These are phyloP conservation scores for Lagenidium giganteum DNA, from an alignment of 352 stramenopile genomes.

Conservation along the genomic window DNA sequence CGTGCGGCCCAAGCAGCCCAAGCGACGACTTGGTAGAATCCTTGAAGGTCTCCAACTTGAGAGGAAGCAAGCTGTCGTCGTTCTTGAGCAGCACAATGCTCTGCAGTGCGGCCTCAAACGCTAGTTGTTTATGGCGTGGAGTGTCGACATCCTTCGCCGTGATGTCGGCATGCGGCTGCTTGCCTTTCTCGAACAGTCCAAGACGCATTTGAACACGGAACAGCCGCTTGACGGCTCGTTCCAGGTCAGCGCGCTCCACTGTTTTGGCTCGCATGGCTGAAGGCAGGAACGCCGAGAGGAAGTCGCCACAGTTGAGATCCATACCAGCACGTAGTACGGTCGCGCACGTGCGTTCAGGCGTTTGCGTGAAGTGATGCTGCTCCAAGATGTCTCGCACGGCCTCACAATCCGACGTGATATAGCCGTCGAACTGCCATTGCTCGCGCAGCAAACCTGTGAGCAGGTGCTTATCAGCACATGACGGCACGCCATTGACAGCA, in stretches of 20 bases:
- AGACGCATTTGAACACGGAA: slow-evolving; percentile 86
- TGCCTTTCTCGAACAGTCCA: slow-evolving; percentile 84
- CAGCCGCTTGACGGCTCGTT: slow-evolving; percentile 65
- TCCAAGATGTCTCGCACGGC: slow-evolving; percentile 79
- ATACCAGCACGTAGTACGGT: slow-evolving; percentile 62
- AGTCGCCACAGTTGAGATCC: slow-evolving; percentile 84
- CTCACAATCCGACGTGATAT: slow-evolving; percentile 91
- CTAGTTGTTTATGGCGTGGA: slow-evolving; percentile 36
- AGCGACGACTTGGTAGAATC: slow-evolving; percentile 20
- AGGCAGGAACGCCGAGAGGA: slow-evolving; percentile 54
- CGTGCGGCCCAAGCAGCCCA: slow-evolving; percentile 76
- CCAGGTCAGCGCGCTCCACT: slow-evolving; percentile 49
- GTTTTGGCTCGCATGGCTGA: slow-evolving; percentile 60
- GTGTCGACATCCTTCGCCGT: slow-evolving; percentile 47
- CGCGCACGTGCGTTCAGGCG: slow-evolving; percentile 42
- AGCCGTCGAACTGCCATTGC: slow-evolving; percentile 88
- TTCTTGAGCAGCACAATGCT: slow-evolving; percentile 92
- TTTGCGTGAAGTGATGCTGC: slow-evolving; percentile 76
- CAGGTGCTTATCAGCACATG: slow-evolving; percentile 84
- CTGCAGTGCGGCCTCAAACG: slow-evolving; percentile 61
- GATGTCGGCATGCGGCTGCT: slow-evolving; percentile 55
- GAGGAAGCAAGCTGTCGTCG: slow-evolving; percentile 43
- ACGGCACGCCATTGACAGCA: slow-evolving; percentile 88
- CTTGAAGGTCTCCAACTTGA: slow-evolving; percentile 21
- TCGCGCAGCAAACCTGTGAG: slow-evolving; percentile 73